phyloP scores from a whole-genome alignment of 75 land plant species.

The Adiantum capillusveneris region DNA sequence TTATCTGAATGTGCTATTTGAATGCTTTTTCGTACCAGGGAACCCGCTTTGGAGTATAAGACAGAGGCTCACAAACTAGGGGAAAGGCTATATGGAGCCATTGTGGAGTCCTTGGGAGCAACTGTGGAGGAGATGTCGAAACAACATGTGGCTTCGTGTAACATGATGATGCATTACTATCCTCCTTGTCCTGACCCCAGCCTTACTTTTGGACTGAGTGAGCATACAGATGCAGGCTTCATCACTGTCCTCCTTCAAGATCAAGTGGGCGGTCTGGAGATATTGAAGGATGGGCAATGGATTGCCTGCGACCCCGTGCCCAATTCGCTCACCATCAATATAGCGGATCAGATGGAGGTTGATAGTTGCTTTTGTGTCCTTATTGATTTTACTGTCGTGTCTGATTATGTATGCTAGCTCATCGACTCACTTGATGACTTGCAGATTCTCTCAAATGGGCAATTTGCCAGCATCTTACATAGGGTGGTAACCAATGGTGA shows the following conservation, averaged over 20 bases:
- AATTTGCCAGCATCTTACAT: constrained; percentile 8
- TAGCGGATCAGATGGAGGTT: constrained; percentile 37
- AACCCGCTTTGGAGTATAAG: not conserved
- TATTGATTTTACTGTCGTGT: too few species aligned
- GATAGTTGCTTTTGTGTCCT: too few species aligned
- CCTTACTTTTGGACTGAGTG: constrained; percentile 20
- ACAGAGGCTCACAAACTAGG: not conserved
- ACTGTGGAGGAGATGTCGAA: not conserved
- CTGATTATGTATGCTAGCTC: too few species aligned
- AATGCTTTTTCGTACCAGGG: not conserved
- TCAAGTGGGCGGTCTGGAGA: constrained; percentile 33
- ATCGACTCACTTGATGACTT: not conserved
- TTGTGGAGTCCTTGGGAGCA: constrained; percentile 5
- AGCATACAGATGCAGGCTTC: constrained; percentile 31
- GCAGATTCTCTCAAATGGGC: constrained; percentile 4
- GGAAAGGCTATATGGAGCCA: not conserved
- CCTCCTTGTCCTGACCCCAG: constrained; percentile 32
- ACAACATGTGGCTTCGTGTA: not conserved
- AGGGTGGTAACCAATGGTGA: constrained; percentile 4
- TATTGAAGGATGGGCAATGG: constrained; percentile 29
- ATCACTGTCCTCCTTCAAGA: constrained; percentile 35
- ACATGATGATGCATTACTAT: constrained; percentile 23
- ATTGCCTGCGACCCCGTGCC: constrained; percentile 18
- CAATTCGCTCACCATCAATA: constrained; percentile 29
- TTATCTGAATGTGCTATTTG: too few species aligned